These are phyloP conservation scores for Globisporangium barbulae DNA, from an alignment of 352 stramenopile species.

Conservation along the genomic window DNA sequence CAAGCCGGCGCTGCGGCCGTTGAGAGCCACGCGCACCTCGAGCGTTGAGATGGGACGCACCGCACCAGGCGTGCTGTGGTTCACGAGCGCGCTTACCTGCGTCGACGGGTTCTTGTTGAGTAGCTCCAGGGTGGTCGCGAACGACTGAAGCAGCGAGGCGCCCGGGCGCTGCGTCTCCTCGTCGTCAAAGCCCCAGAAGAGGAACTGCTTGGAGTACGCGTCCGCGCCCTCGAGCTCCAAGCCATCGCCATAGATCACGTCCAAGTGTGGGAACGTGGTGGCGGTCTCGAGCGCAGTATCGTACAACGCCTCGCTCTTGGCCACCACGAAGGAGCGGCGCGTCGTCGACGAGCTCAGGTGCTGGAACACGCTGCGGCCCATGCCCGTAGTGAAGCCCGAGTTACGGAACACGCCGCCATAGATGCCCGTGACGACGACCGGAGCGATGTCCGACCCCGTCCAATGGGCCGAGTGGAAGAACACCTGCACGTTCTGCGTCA, in stretches of 20 bases:
- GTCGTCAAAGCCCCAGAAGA: slow-evolving; percentile 88
- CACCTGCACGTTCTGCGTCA: slow-evolving; percentile 70
- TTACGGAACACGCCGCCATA: slow-evolving; percentile 68
- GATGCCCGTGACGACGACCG: slow-evolving; percentile 57
- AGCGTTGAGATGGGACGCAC: slow-evolving; percentile 43
- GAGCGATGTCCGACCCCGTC: slow-evolving; percentile 18
- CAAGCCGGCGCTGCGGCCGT: slow-evolving; percentile 26
- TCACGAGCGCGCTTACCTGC: slow-evolving; percentile 58
- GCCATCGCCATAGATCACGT: slow-evolving; percentile 50
- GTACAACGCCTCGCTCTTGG: slow-evolving; percentile 71
- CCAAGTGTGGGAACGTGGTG: slow-evolving; percentile 45
- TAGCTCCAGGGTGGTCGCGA: slow-evolving; percentile 41
- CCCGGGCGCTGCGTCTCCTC: slow-evolving; percentile 38
- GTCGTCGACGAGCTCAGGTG: slow-evolving; percentile 38
- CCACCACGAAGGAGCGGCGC: slow-evolving; percentile 74
- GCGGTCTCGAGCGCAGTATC: slow-evolving; percentile 43
- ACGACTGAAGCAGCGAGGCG: slow-evolving; percentile 27
- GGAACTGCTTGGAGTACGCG: slow-evolving; percentile 82
- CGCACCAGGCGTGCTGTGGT: slow-evolving; percentile 30
- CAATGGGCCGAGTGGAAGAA: slow-evolving; percentile 67
- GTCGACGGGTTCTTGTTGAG: slow-evolving; percentile 66
- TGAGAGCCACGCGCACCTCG: slow-evolving; percentile 53
- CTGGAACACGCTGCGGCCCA: slow-evolving; percentile 62
- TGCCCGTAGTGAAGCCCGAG: slow-evolving; percentile 60
- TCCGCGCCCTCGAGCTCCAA: slow-evolving; percentile 40